A percentile compares a stretch with the other conserved stretches of the same genome.
Conservation (phyloP, 176 grass and related monocot genomes). For the Aegilops tauschii region DNA sequence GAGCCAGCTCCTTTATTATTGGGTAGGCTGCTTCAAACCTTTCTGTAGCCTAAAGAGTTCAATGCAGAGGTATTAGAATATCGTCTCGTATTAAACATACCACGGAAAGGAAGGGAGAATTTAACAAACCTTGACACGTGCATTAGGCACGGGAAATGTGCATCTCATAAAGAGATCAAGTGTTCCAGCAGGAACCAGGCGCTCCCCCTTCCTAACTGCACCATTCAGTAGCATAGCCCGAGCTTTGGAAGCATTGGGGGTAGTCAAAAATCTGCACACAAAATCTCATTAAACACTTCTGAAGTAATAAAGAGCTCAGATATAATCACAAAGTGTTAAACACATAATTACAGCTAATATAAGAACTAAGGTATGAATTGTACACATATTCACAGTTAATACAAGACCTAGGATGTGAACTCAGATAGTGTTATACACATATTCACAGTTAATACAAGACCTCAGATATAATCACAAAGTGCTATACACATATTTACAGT, state of each 20-base stretch:
- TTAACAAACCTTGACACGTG: conserved; percentile 64
- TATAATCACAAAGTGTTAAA: not conserved
- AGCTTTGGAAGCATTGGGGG: conserved; percentile 74
- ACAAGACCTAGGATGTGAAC: not conserved
- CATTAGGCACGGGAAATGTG: conserved; percentile 55
- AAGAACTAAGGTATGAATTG: not conserved
- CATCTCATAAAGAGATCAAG: conserved; percentile 77
- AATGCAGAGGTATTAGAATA: conserved; percentile 8
- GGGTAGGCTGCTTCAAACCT: conserved; percentile 88
- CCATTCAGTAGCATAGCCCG: conserved; percentile 77
- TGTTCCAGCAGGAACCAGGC: conserved; percentile 67
- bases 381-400: not conserved
- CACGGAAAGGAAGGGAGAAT: not conserved
- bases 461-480: not conserved
- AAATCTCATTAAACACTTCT: not conserved
- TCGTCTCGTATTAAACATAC: not conserved
- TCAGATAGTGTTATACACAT: not conserved
- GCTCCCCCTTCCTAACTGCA: conserved; percentile 89
- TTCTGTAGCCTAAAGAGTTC: conserved; percentile 75
- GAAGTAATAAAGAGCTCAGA: not conserved
- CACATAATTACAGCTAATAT: not conserved
- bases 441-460: not conserved
- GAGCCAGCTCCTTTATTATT: conserved; percentile 81
- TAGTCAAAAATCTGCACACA: conserved; percentile 58
- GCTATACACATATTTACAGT: not conserved